Evolutionary conservation across 306 rosid genomes (phyloP).

Genomic region (Pyrus communis): DNA sequence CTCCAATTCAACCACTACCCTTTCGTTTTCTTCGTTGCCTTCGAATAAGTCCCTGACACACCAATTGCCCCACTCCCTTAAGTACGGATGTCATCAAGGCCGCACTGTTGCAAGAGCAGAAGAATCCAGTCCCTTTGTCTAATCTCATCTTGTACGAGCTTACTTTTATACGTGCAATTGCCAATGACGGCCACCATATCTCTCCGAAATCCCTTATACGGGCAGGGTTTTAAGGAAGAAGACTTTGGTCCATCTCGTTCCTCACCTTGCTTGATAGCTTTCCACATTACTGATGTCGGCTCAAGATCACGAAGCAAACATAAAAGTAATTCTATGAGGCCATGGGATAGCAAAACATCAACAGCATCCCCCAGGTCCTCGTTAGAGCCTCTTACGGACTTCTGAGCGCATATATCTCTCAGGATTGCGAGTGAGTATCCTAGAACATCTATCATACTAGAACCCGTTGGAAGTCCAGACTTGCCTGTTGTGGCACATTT

Average conservation of each 20-base stretch:
- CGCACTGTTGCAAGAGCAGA: constrained; percentile 75
- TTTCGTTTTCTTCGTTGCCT: constrained; percentile 62
- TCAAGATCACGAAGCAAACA: constrained; percentile 57
- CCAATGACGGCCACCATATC: constrained; percentile 65
- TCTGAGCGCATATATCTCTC: constrained; percentile 64
- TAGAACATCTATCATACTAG: constrained; percentile 36
- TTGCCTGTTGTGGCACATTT: constrained; percentile 22
- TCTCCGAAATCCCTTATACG: constrained; percentile 70
- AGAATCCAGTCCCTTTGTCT: constrained; percentile 51
- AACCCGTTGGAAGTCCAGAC: constrained; percentile 63
- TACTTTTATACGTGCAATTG: constrained; percentile 56
- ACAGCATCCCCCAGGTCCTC: constrained; percentile 34
- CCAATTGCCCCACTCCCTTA: constrained; percentile 93
- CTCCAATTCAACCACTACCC: constrained; percentile 60
- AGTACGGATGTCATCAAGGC: constrained; percentile 65
- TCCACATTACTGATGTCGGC: constrained; percentile 60
- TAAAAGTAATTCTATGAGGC: constrained; percentile 46
- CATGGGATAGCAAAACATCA: constrained; percentile 40
- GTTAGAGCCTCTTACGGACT: constrained; percentile 14
- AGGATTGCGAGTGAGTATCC: constrained; percentile 66
- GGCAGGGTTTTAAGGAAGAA: constrained; percentile 35
- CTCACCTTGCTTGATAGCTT: constrained; percentile 38
- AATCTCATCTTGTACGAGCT: constrained; percentile 56
- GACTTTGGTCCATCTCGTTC: constrained; percentile 20
- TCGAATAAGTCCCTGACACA: constrained; percentile 65